Evolutionary conservation across 805 yeast genomes (phyloP).

Genomic region (Candida boleticola): DNA sequence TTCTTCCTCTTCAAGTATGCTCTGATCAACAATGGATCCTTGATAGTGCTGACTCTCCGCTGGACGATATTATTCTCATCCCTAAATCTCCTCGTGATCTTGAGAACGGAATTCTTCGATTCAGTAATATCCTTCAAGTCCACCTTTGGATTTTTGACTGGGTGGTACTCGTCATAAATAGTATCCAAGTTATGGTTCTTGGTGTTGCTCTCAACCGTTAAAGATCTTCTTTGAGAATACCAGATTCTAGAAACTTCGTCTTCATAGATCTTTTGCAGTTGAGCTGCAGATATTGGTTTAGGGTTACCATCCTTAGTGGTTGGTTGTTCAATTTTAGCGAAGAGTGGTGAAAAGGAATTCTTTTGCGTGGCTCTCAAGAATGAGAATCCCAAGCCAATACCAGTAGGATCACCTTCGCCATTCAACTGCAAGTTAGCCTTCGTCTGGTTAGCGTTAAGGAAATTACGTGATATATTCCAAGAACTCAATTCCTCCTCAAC

Average conservation of each 20-base stretch:
- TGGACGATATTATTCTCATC: conserved; percentile 87
- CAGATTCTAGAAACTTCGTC: conserved; percentile 86
- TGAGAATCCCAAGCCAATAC: conserved; percentile 85
- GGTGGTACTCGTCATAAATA: conserved; percentile 38
- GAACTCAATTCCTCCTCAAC: conserved; percentile 86
- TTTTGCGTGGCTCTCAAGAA: conserved; percentile 91
- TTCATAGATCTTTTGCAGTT: conserved; percentile 88
- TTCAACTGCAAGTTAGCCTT: conserved; percentile 94
- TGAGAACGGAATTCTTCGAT: conserved; percentile 21
- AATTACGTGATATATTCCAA: conserved; percentile 92
- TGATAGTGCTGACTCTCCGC: conserved; percentile 71
- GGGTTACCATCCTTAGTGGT: conserved; percentile 37
- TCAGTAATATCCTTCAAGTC: conserved; percentile 26
- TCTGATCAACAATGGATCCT: conserved; percentile 82
- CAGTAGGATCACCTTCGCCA: conserved; percentile 94
- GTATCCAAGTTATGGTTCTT: conserved; percentile 36
- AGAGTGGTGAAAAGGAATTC: conserved; percentile 68
- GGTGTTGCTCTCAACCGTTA: conserved; percentile 38
- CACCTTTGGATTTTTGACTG: conserved; percentile 28
- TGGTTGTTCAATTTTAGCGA: conserved; percentile 17
- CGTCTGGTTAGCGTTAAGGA: conserved; percentile 90
- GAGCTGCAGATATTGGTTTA: conserved; percentile 39
- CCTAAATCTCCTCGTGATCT: conserved; percentile 72
- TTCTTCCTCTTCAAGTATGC: conserved; percentile 77
- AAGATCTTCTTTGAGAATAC: conserved; percentile 73